Base-by-base conservation (phyloP, 78 protist species). In the Pelomyxa schiedti region DNA sequence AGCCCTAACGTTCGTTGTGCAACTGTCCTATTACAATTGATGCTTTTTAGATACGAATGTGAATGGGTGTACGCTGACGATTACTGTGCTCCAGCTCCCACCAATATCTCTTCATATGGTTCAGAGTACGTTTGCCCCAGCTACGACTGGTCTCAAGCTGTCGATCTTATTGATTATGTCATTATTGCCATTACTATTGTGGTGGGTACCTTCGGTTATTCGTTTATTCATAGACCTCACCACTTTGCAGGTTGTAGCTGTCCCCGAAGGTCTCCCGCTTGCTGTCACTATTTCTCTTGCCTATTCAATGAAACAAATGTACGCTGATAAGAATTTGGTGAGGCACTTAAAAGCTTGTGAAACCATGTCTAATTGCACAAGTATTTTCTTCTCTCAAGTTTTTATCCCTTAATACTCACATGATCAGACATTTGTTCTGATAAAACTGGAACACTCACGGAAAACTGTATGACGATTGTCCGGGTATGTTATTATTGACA, bases 241-340 rank as follows among this genome's bases (percentile, higher is more conserved):
- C n/a, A n/a, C n/a, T n/a, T n/a, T n/a, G n/a, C n/a, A n/a, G n/a
- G n/a, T 71, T 8, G 30, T 52, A 36, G 29, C 76, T 8, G 37
- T 3, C 32, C 7, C 38, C 7, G 90, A 88, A 79, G 97, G 95
- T 0, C 76, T 96, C 16, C 97, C 99, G 4, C 90, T 95, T 2
- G 92, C 96, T 26, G 98, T 94, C 64, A 96, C 97, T 67, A 78
- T 96, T 72, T 75, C 97, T 26, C 90, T 96, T 4, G 96, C 95
- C 32, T 94, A 84, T 80, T 80, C 93, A 3, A 84, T 91, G 86
- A 26, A 41, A 67, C 39, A 83, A 76, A 94, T 97, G 98, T 8
- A 90, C 66, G 76, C 79, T 43, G 96, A 93, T 72, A 74, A 95
- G 70, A 93, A 92, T 66, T 74, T 95, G 1, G 99, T 97, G 4